Conservation (phyloP, 495 filamentous ascomycete genomes). For the Copromyces sp. region DNA sequence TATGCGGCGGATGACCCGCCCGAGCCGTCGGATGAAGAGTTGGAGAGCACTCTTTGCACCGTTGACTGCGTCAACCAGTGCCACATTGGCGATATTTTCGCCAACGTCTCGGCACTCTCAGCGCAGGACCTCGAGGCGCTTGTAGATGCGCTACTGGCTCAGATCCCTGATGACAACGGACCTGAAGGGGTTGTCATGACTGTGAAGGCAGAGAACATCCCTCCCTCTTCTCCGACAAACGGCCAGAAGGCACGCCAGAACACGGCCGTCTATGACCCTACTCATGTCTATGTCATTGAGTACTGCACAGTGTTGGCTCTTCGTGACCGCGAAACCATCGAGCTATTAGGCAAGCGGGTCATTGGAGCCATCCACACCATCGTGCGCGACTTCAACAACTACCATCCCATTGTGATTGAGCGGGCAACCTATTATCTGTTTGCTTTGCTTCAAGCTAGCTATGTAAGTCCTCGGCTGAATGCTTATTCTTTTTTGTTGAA, state of each 20-base stretch:
- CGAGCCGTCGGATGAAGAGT: conserved; percentile 92
- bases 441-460: conserved; percentile 71
- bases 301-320: conserved; percentile 77
- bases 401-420: conserved; percentile 72
- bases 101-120: conserved; percentile 74
- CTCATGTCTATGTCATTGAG: conserved; percentile 79
- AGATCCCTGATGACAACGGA: conserved; percentile 75
- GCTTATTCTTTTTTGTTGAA: background rate
- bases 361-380: conserved; percentile 71
- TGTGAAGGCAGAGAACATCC: conserved; percentile 70
- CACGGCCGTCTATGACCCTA: conserved; percentile 70
- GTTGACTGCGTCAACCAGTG: conserved; percentile 92
- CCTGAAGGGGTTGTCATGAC: conserved; percentile 61
- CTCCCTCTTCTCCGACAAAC: conserved; percentile 44
- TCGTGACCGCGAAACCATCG: conserved; percentile 61
- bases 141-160: conserved; percentile 62
- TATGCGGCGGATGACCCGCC: conserved; percentile 97
- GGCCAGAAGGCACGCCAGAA: conserved; percentile 41
- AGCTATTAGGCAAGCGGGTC: conserved; percentile 62
- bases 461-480: conserved; percentile 47
- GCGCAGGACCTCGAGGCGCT: conserved; percentile 54
- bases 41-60: conserved; percentile 89
- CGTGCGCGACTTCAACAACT: conserved; percentile 63
- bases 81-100: conserved; percentile 70
- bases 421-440: conserved; percentile 81